Evolutionary conservation across 306 rosid genomes (phyloP), one percentile per base, ranked within the genome.

Genomic region (Fragaria nilgerrensis): DNA sequence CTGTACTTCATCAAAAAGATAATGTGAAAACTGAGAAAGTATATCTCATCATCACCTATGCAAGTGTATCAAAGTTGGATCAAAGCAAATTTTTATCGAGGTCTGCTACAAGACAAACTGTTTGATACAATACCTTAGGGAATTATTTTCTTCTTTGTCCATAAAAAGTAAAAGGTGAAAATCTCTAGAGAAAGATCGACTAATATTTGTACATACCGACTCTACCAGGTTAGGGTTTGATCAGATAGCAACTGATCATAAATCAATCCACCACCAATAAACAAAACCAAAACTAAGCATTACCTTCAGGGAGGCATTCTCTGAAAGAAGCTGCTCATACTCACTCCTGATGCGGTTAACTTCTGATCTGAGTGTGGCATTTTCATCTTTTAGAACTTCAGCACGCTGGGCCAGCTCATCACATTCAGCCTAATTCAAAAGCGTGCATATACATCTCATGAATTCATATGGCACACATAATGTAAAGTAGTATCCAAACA

Each of bases 381-480:
- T 95, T 84, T 95, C 99, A 45, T 92, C 96, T 78, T 92, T 95
- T 74, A 95, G 86, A 41, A 73, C 91, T 9, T 90, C 99, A 11
- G 99, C 99, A 66, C 94, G 90, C 82, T 88, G 97, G 75, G 94
- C 95, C 77, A 95, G 88, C 81, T 92, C 99, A 59, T 95, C 99
- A 32, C 99, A 95, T 87, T 95, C 99, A 11, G 96, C 97, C 99
- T 95, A 83, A 48, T 48, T 64, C 76, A 83, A 80, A 72, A 81
- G 71, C 53, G 77, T 25, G 49, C 47, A 78, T 9, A 67, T 13
- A 78, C 64, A 59, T 75, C 59, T 25, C 29, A 52, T 59, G 55
- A 55, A 75, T 43, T 72, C 58, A 70, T 45, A 75, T 14, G 44
- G 62, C 62, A 77, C 49, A 73, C 8, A 72, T 39, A 83, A 58